Conservation (phyloP, 225 moss, liverwort and hornwort species). For the Physcomitrium patens region DNA sequence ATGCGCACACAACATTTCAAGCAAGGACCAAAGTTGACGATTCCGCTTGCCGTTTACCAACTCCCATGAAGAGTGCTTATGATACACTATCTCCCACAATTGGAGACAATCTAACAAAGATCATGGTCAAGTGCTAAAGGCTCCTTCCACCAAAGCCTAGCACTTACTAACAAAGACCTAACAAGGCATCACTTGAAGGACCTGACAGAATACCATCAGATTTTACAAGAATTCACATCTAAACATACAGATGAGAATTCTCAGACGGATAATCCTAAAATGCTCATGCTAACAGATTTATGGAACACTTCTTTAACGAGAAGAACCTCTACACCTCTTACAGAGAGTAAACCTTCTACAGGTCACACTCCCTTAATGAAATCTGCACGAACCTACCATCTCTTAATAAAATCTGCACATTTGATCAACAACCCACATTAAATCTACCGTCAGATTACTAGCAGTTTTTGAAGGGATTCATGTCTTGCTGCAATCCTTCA, state of each 20-base stretch:
- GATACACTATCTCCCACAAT: slow-evolving; percentile 55
- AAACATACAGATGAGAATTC: slow-evolving; percentile 44
- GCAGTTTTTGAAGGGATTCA: slow-evolving; percentile 28
- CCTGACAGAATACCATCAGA: slow-evolving; percentile 50
- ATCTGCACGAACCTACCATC: slow-evolving; percentile 58
- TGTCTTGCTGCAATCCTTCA: slow-evolving; percentile 25
- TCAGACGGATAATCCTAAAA: slow-evolving; percentile 29
- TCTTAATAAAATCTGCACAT: slow-evolving; percentile 48
- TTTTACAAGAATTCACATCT: slow-evolving; percentile 50
- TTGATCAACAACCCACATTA: slow-evolving; percentile 40
- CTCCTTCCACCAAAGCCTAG: slow-evolving; percentile 33
- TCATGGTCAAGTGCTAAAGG: slow-evolving; percentile 29
- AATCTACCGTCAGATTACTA: slow-evolving; percentile 35
- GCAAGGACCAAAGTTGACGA: slow-evolving; percentile 24
- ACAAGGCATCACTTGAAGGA: slow-evolving; percentile 38
- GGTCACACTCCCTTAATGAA: slow-evolving; percentile 40
- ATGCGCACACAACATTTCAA: neutral
- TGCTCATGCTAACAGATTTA: slow-evolving; percentile 43
- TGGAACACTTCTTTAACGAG: slow-evolving; percentile 41
- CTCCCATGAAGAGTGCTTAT: slow-evolving; percentile 41
- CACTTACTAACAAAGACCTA: slow-evolving; percentile 38
- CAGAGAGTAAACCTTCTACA: slow-evolving; percentile 31
- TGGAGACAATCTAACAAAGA: slow-evolving; percentile 44
- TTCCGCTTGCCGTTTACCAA: slow-evolving; percentile 32
- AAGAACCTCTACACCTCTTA: slow-evolving; percentile 39